phyloP scores from a whole-genome alignment of 169 alveolate genomes.

The Plasmodium cynomolgi region DNA sequence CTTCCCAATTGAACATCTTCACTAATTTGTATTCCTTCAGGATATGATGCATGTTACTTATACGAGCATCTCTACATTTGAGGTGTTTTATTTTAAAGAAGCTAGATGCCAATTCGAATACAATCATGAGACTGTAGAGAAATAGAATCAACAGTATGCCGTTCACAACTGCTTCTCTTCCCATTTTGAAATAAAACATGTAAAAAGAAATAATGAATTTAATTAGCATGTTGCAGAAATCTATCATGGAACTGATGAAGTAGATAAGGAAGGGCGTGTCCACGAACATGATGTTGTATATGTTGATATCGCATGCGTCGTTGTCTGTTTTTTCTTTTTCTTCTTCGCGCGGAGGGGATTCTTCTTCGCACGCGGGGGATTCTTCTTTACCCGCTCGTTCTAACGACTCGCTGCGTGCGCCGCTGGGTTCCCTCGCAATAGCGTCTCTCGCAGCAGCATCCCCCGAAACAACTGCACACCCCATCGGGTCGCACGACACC shows the following conservation, averaged over 20 bases:
- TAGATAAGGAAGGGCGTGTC: conserved; percentile 47
- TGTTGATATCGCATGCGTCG: conserved; percentile 18
- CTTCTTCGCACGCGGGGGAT: neutral
- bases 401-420: no score
- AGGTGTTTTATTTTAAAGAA: conserved; percentile 17
- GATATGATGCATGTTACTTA: conserved; percentile 60
- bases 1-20: conserved; percentile 75
- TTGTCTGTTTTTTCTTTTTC: neutral
- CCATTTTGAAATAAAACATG: conserved; percentile 55
- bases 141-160: neutral
- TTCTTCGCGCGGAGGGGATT: neutral
- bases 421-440: neutral
- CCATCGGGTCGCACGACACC: neutral
- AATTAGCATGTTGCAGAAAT: conserved; percentile 2
- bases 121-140: conserved; percentile 20
- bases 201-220: conserved; percentile 29
- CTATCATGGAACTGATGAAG: conserved; percentile 12
- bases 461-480: neutral
- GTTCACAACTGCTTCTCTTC: neutral
- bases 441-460: neutral
- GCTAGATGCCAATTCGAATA: conserved; percentile 28
- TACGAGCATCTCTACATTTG: conserved; percentile 40
- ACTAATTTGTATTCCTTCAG: conserved; percentile 54
- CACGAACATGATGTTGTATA: conserved; percentile 63
- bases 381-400: neutral